Conservation (phyloP, 2,329 filamentous ascomycete genomes). For the Colletotrichum sp. region DNA sequence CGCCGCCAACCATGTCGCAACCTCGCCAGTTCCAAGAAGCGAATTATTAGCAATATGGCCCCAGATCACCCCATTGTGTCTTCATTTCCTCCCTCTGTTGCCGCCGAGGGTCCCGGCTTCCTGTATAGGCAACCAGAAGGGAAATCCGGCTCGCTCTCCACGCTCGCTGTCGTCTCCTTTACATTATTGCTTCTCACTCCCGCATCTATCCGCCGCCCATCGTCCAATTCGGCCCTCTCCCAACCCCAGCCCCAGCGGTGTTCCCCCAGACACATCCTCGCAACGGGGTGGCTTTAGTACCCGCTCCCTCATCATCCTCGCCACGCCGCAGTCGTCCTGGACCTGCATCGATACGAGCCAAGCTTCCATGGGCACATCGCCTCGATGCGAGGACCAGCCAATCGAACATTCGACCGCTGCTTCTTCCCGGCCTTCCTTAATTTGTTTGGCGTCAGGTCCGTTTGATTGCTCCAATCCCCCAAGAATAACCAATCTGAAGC, state of each 20-base stretch:
- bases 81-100: neutral
- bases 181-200: neutral
- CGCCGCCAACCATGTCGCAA: neutral
- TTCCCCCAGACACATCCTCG: neutral
- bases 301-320: neutral
- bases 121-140: neutral
- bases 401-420: neutral
- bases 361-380: neutral
- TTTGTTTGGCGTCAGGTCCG: neutral
- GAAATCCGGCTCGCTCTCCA: neutral
- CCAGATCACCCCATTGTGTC: neutral
- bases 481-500: neutral
- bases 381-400: neutral
- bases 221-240: neutral
- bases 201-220: neutral
- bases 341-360: constrained; percentile 11
- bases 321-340: neutral
- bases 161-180: neutral
- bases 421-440: neutral
- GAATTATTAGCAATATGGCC: neutral
- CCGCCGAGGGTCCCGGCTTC: neutral
- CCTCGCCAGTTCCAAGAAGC: neutral
- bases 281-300: neutral
- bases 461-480: neutral
- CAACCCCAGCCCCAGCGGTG: neutral